Evolutionary conservation across 495 filamentous ascomycete species (phyloP), one percentile per base, ranked within the genome.

Genomic region (Daldinia vernicosa): DNA sequence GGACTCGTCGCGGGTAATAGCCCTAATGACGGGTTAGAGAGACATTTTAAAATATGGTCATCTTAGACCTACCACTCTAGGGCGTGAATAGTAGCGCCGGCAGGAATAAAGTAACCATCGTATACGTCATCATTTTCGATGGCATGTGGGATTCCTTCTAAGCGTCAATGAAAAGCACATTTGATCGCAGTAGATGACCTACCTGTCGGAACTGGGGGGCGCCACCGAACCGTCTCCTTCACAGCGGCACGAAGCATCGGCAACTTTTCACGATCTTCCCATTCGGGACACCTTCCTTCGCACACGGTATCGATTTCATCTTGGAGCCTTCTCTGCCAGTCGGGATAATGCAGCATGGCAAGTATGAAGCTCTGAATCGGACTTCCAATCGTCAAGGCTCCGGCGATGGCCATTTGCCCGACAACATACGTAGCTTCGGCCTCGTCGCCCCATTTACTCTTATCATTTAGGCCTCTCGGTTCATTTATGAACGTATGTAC

Each of bases 191-290:
- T 50, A 58, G 24, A 6, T 30, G 28, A 68, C 75, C 17, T 66
- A 83, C 84, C 83, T 58, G 82, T 80, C 72, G 88, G 78, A 71
- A 85, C 75, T 61, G 83, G 77, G 15, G 88, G 88, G 12, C 86
- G 77, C 89, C 89, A 90, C 54, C 89, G 81, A 22, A 89, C 78
- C 12, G 84, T 80, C 75, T 91, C 89, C 74, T 88, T 86, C n/a
- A 89, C 82, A 11, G 86, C 80, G 0, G 89, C 87, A 35, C 87
- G 78, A 58, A 89, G 67, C 60, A 82, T 63, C 6, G 85, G 85
- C 14, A 87, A 57, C 30, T 75, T 68, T 52, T 80, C 76, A 12
- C 80, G 60, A 54, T 88, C 84, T 28, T 80, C 80, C 79, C 84
- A 85, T 61, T 76, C 63, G n/a, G 85, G 85, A 52, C 85, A 81